Evolutionary conservation across 2,329 filamentous ascomycete species (phyloP), one percentile per base, ranked within the genome.

Genomic region (Chaetomiaceae sp.): DNA sequence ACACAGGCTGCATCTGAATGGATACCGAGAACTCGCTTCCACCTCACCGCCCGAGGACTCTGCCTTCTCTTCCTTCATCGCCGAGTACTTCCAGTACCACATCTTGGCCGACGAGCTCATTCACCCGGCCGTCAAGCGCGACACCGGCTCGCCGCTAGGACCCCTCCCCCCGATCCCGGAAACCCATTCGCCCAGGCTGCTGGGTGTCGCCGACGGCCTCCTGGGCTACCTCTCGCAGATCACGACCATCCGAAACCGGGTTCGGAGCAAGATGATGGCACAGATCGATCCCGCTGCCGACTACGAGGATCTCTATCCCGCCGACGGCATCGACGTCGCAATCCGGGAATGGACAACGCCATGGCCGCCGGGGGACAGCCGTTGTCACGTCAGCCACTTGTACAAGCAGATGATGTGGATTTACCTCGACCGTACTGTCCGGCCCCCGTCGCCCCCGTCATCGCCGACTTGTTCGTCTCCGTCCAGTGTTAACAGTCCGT

Each of bases 71-170:
- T 70, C 73, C 9, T 82, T 82, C 59, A 78, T 82, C 53, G 83
- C 85, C 55, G 84, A 87, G 65, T 92, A 95, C 69, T 92, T 95
- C 67, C 86, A 90, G 64, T 95, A 93, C 61, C 88, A 93, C 65
- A 80, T 84, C 35, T 79, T 75, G 53, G 79, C 79, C n/a, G 81
- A 85, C 59, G 79, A 84, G 55, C 68, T 85, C 2, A 71, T 85
- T 45, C 75, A 72, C 62, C 73, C 74, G 49, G 72, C 73, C 14
- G 70, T 67, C 55, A 65, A 63, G 17, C 61, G 60, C 38, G 66
- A 62, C 20, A 62, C 62, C 13, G 69, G 67, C 7, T 62, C 75
- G 8, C 68, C 69, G n/a, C 67, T 14, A 0, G 70, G 74, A 45
- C 67, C 72, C 37, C 76, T 74, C 72, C 64, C 67, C 30, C 67